Base-by-base conservation (phyloP, 768 basidiomycete species). In the Lactarius quietus region DNA sequence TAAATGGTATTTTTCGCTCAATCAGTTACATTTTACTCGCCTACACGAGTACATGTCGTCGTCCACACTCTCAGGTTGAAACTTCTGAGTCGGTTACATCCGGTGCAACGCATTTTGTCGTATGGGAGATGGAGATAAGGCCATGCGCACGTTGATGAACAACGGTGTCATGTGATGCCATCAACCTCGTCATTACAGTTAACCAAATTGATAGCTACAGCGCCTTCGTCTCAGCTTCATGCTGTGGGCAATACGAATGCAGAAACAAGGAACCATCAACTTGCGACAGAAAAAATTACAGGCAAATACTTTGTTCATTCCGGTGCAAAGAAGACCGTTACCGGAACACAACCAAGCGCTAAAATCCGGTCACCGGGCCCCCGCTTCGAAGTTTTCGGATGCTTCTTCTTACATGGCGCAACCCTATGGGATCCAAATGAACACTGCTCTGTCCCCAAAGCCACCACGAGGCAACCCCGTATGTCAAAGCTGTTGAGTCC, bases 381-480 rank as follows among this genome's bases (percentile, higher is more conserved):
- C 38, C 15, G 38, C 15, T 38, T 38, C 14, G 38, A 38, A 38
- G 36, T 12, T 36, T 12, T 12, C 38, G 15, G 38, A 0, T 38
- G 2, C 38, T 38, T 38, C 38, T 9, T 15, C 14, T 38, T 3
- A 38, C 38, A 38, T 38, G 38, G 38, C 38, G 38, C 14, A 23
- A 38, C 31, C 18, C 10, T 23, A 38, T 26, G 15, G 10, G 6
- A 17, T 35, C 65, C 57, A 53, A 62, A 66, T 59, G 53, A 6
- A 62, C 6, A 23, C 9, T 36, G 33, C 35, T 62, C 57, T 58
- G 65, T 17, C 53, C 41, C 35, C 61, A 58, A 57, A 14, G 56
- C 65, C 36, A 8, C 15, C 56, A 58, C 35, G 61, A 57, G 60
- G 61, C 39, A 29, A 23, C 23, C 23, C 23, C 15, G 36, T 33